phyloP scores from a whole-genome alignment of 805 yeast genomes.

The Ogataea pilisensis region DNA sequence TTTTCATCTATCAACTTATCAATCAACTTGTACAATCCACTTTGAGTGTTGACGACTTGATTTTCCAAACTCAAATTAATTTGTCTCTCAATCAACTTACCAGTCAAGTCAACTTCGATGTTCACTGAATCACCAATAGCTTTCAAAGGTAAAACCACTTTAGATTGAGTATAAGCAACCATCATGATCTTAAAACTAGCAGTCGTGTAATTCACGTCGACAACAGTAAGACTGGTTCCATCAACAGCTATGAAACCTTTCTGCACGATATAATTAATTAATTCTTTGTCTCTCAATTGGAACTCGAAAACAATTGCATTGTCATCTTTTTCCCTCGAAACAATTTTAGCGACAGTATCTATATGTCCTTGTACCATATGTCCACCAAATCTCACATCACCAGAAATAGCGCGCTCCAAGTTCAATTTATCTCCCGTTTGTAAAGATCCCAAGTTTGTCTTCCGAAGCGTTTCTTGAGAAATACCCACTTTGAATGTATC shows the following conservation, averaged over 20 bases:
- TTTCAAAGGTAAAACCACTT: conserved; percentile 71
- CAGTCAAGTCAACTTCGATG: conserved; percentile 92
- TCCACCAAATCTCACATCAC: conserved; percentile 86
- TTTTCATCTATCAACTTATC: conserved; percentile 43
- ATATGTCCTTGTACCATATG: conserved; percentile 98
- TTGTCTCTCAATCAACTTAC: conserved; percentile 87
- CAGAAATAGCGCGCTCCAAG: conserved; percentile 84
- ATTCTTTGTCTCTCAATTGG: conserved; percentile 56
- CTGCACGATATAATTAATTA: conserved; percentile 76
- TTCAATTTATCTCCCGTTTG: conserved; percentile 62
- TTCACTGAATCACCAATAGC: conserved; percentile 64
- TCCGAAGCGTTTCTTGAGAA: conserved; percentile 85
- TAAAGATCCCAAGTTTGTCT: conserved; percentile 71
- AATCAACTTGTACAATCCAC: conserved; percentile 49
- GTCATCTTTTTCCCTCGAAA: conserved; percentile 51
- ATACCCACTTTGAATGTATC: conserved; percentile 80
- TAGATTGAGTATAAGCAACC: conserved; percentile 84
- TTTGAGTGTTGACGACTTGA: conserved; percentile 45
- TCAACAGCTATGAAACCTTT: conserved; percentile 93
- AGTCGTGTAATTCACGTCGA: conserved; percentile 59
- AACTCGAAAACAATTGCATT: conserved; percentile 78
- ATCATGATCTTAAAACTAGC: conserved; percentile 77
- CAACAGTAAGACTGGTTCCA: conserved; percentile 89
- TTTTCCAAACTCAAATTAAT: conserved; percentile 53
- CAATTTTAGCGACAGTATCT: conserved; percentile 77